Evolutionary conservation across 1,284 basidiomycete species (phyloP).

Genomic region (Limonomyces culmigenus): DNA sequence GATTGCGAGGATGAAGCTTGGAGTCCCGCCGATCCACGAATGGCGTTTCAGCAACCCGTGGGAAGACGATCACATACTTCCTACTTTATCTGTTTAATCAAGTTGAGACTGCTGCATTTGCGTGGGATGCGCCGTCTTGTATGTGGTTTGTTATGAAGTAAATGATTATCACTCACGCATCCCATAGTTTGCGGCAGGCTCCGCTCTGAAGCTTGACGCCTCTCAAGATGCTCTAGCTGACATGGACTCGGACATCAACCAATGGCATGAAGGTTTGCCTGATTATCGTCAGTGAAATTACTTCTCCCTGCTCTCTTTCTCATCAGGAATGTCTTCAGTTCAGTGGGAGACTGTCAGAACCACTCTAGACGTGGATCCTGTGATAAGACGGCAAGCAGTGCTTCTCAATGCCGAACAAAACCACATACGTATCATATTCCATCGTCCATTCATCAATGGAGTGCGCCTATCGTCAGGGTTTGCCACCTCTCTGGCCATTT

Average conservation of each 20-base stretch:
- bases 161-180: conserved; percentile 27
- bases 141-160: neutral
- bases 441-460: conserved; percentile 29
- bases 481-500: conserved; percentile 30
- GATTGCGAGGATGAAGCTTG: conserved; percentile 64
- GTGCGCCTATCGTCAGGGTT: conserved; percentile 10
- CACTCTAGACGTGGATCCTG: conserved; percentile 16
- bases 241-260: conserved; percentile 32
- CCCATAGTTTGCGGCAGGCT: conserved; percentile 16
- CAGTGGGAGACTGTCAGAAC: conserved; percentile 30
- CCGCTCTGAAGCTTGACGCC: conserved; percentile 17
- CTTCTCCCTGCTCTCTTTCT: neutral
- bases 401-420: conserved; percentile 26
- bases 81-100: conserved; percentile 39
- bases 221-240: conserved; percentile 27
- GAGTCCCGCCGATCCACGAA: conserved; percentile 24
- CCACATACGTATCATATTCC: conserved; percentile 24
- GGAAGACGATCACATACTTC: conserved; percentile 31
- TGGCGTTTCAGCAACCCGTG: conserved; percentile 32
- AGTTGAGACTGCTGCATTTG: no score
- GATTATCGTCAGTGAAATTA: conserved; percentile 16
- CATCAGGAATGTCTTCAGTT: conserved; percentile 10
- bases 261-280: conserved; percentile 30
- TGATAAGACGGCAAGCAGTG: conserved; percentile 24
- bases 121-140: neutral